Conservation (phyloP, 108 stramenopile genomes). For the Nannochloropsis gaditana region DNA sequence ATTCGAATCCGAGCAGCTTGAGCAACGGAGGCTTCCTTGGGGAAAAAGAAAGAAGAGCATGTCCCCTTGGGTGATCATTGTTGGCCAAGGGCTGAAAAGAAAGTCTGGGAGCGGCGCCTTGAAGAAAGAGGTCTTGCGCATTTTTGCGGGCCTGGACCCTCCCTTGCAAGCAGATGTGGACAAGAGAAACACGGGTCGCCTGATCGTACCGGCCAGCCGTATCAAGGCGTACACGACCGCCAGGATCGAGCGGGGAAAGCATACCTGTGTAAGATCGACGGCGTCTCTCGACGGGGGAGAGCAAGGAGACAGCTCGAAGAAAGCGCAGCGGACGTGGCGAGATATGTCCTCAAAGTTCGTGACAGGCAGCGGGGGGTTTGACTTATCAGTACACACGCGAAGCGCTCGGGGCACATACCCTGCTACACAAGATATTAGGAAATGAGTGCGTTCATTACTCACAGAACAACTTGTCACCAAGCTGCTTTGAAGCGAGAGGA, state of each 20-base stretch:
- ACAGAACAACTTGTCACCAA: no score
- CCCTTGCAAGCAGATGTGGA: background rate
- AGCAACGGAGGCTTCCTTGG: conserved; percentile 11
- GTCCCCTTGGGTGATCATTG: conserved; percentile 1
- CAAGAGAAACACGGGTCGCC: background rate
- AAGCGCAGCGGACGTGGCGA: no score
- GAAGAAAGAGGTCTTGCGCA: background rate
- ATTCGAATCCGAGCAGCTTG: background rate
- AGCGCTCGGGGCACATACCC: no score
- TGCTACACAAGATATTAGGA: no score
- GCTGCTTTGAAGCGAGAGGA: no score
- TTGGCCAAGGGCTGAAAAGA: background rate
- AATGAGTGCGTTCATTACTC: no score
- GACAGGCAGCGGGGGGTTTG: no score
- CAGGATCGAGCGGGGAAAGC: background rate
- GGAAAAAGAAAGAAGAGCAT: conserved; percentile 7
- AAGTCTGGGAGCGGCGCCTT: background rate
- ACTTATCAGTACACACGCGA: no score
- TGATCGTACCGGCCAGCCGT: background rate
- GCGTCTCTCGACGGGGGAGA: background rate
- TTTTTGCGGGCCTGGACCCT: background rate
- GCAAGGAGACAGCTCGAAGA: background rate
- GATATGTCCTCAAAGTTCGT: no score
- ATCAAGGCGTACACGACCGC: background rate
- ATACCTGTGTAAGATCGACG: background rate